A percentile compares a stretch with the other conserved stretches of the same genome.
phyloP scores from a whole-genome alignment of 495 filamentous ascomycete genomes.

The Venustampulla echinocandica region DNA sequence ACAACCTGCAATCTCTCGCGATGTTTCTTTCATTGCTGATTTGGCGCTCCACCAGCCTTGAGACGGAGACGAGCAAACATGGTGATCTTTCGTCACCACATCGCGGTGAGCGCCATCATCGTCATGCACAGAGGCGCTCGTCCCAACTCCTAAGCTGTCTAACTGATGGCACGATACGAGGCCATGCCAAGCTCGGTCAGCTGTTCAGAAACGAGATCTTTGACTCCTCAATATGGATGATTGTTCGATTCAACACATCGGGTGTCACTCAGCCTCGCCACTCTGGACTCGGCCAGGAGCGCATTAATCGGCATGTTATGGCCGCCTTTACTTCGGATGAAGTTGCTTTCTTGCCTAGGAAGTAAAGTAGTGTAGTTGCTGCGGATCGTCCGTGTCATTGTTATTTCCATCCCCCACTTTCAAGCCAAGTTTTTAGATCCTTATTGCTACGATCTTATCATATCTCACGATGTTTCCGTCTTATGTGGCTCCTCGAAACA shows the following conservation, averaged over 20 bases:
- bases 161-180: constrained; percentile 12
- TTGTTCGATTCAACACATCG: not conserved
- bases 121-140: constrained; percentile 3
- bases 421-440: no score
- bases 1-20: constrained; percentile 8
- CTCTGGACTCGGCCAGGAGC: not conserved
- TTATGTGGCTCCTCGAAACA: constrained; percentile 11
- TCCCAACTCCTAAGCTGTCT: constrained; percentile 8
- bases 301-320: not conserved
- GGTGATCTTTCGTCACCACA: not conserved
- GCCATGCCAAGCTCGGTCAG: not conserved
- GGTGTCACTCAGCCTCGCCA: constrained; percentile 3
- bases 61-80: not conserved
- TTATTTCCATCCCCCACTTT: no score
- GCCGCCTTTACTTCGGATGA: not conserved
- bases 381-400: not conserved
- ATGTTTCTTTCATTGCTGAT: constrained; percentile 15
- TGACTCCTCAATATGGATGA: constrained; percentile 1
- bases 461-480: not conserved
- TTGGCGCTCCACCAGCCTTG: not conserved
- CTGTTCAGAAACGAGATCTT: not conserved
- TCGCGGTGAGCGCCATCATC: not conserved
- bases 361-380: not conserved
- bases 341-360: no score
- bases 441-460: no score